Conservation (phyloP, 108 stramenopile species). For the Fragilaria radians region DNA sequence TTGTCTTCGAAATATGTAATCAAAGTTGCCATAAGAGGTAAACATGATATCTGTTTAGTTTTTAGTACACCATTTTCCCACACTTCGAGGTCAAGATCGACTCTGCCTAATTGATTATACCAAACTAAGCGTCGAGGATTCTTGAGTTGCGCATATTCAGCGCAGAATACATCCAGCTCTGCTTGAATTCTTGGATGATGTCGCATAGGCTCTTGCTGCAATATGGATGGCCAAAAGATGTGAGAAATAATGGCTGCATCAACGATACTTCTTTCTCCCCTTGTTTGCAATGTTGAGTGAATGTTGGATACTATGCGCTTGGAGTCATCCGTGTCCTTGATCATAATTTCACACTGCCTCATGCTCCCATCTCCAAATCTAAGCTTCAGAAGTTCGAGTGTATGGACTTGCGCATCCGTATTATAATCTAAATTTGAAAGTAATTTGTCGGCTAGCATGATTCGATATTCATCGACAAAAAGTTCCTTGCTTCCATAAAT, state of each 20-base stretch:
- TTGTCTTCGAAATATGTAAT: slow-evolving; percentile 89
- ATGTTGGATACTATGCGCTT: slow-evolving; percentile 87
- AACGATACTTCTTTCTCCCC: slow-evolving; percentile 28
- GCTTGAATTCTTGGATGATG: slow-evolving; percentile 75
- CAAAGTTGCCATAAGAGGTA: slow-evolving; percentile 85
- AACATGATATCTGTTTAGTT: slow-evolving; percentile 71
- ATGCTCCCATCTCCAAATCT: slow-evolving; percentile 91
- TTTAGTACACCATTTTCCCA: slow-evolving; percentile 42
- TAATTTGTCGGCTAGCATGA: slow-evolving; percentile 96
- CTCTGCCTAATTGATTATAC: slow-evolving; percentile 82
- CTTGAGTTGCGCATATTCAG: slow-evolving; percentile 79
- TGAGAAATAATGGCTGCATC: slow-evolving; percentile 89
- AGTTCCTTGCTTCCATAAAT: slow-evolving; percentile 98
- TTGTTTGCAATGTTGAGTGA: slow-evolving; percentile 41
- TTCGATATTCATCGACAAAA: slow-evolving; percentile 94
- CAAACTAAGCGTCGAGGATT: slow-evolving; percentile 89
- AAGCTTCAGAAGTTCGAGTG: slow-evolving; percentile 92
- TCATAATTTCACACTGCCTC: slow-evolving; percentile 96
- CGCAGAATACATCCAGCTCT: slow-evolving; percentile 57
- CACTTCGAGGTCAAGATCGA: slow-evolving; percentile 89
- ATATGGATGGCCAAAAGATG: slow-evolving; percentile 92
- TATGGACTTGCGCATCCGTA: slow-evolving; percentile 91
- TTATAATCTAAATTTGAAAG: slow-evolving; percentile 77
- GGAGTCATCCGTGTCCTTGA: slow-evolving; percentile 95
- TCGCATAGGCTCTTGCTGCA: slow-evolving; percentile 71